Evolutionary conservation across 2,329 filamentous ascomycete species (phyloP).

Genomic region (Sporothrix schenckii): DNA sequence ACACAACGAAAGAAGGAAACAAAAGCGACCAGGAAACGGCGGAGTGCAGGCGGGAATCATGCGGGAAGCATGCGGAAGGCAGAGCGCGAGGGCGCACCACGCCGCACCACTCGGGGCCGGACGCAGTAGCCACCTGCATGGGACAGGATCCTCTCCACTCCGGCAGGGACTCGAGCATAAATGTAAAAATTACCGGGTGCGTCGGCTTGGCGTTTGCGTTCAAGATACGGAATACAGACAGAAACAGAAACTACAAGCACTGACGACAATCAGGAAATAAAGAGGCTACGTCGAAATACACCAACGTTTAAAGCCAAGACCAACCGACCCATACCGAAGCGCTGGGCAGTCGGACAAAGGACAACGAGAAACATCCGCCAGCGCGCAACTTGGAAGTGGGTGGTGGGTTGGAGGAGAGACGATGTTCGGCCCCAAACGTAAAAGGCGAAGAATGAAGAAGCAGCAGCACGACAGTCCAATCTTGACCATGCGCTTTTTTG

Average conservation of each 20-base stretch:
- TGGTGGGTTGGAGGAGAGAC: background rate
- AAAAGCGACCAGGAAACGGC: background rate
- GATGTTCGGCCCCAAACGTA: background rate
- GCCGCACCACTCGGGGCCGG: background rate
- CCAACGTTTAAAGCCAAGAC: background rate
- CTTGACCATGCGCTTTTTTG: background rate
- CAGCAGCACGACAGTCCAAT: background rate
- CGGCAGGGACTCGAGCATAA: background rate
- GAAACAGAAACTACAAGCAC: background rate
- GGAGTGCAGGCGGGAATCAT: constrained; percentile 2
- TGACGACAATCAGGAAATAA: too few species aligned
- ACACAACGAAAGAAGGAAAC: background rate
- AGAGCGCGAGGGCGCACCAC: background rate
- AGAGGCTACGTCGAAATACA: background rate
- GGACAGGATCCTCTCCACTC: background rate
- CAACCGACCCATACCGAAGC: background rate
- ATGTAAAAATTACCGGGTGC: background rate
- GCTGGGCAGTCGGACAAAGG: background rate
- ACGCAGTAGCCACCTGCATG: constrained; percentile 16
- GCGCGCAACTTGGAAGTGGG: constrained; percentile 5
- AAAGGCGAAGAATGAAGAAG: background rate
- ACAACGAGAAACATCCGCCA: background rate
- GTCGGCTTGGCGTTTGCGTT: background rate
- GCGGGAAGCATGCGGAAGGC: constrained; percentile 6
- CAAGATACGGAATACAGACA: background rate